A percentile compares a stretch with the other conserved stretches of the same genome.
These are phyloP conservation scores for Candida verbasci DNA, from an alignment of 805 yeast species.

Conservation along the genomic window DNA sequence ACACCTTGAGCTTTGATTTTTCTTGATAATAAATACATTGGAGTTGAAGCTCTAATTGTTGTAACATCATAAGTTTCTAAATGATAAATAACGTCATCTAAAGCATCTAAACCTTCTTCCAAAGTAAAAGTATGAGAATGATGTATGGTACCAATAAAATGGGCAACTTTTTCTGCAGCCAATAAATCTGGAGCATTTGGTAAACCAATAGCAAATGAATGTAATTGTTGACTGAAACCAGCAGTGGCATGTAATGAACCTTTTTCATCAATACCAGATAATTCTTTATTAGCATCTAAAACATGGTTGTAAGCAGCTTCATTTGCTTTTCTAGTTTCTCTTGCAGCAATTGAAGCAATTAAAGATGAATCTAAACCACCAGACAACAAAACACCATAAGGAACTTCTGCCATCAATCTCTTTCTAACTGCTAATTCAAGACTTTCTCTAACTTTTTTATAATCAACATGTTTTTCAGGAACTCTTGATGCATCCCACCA, in stretches of 20 bases:
- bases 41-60: slow-evolving; percentile 98
- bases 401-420: slow-evolving; percentile 99
- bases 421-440: slow-evolving; percentile 95
- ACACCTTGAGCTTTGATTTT: slow-evolving; percentile 99
- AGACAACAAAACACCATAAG: slow-evolving; percentile 93
- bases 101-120: slow-evolving; percentile 94
- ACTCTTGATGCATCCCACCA: slow-evolving; percentile 87
- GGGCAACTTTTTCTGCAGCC: slow-evolving; percentile 96
- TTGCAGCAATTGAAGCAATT: slow-evolving; percentile 95
- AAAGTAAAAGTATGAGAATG: slow-evolving; percentile 97
- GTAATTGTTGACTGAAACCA: slow-evolving; percentile 59
- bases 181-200: slow-evolving; percentile 97
- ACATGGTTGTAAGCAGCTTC: slow-evolving; percentile 40
- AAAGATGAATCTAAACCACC: slow-evolving; percentile 97
- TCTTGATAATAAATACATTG: slow-evolving; percentile 93
- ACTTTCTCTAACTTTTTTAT: slow-evolving; percentile 63
- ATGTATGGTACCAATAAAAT: slow-evolving; percentile 91
- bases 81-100: slow-evolving; percentile 90
- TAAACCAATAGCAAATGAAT: slow-evolving; percentile 95
- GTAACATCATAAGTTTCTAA: slow-evolving; percentile 98
- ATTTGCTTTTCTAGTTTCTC: slow-evolving; percentile 83
- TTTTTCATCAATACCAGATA: slow-evolving; percentile 88
- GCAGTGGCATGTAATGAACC: slow-evolving; percentile 82
- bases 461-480: slow-evolving; percentile 76
- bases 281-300: slow-evolving; percentile 59